A percentile compares a stretch with the other conserved stretches of the same genome.
phyloP scores from a whole-genome alignment of 257 asterid species.

The Solanum ahanhuiri region DNA sequence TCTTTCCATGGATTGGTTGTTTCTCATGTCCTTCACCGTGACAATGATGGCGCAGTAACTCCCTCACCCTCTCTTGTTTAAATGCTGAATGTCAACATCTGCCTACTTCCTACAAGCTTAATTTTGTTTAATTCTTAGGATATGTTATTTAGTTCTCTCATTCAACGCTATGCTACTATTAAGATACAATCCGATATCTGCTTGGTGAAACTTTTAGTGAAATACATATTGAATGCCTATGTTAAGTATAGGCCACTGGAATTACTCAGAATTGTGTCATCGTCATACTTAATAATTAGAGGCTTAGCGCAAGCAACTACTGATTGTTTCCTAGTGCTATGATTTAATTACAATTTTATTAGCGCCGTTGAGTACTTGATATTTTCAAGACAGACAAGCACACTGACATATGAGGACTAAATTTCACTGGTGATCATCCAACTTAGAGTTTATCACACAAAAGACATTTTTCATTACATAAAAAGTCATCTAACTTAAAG shows the following conservation, averaged over 20 bases:
- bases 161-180: neutral
- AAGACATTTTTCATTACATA: neutral
- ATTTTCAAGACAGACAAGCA: neutral
- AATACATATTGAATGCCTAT: neutral
- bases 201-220: neutral
- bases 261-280: neutral
- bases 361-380: neutral
- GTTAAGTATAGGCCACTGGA: neutral
- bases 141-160: neutral
- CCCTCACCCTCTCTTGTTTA: neutral
- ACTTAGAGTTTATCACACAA: neutral
- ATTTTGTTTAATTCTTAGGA: neutral
- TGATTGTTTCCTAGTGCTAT: neutral
- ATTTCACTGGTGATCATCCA: neutral
- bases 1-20: constrained; percentile 88
- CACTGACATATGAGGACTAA: neutral
- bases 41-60: constrained; percentile 80
- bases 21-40: constrained; percentile 66
- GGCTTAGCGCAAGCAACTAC: neutral
- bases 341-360: neutral
- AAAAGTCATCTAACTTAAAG: neutral
- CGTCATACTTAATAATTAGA: neutral
- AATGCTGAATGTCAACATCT: neutral
- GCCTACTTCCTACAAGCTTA: neutral
- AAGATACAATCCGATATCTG: neutral